Percentiles rank a stretch among this genome's conserved stretches.
Evolutionary conservation across 1,284 basidiomycete species (phyloP).

Genomic region (Anthracocystis panici-leucophaei): DNA sequence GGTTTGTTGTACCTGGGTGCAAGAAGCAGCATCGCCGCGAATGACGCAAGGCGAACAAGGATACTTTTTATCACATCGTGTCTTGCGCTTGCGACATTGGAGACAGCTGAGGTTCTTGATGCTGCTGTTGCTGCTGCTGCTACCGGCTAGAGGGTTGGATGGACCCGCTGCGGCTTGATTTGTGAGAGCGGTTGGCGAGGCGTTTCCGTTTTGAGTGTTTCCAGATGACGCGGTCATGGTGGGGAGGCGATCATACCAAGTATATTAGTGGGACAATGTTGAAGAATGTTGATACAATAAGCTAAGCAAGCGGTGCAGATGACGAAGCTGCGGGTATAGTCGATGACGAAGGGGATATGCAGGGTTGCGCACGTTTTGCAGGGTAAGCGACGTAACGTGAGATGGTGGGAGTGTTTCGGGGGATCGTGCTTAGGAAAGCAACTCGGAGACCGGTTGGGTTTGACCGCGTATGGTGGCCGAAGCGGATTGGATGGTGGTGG

Average conservation of each 20-base stretch:
- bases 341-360: slow-evolving; percentile 1
- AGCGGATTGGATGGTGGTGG: background rate
- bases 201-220: background rate
- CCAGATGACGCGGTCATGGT: slow-evolving; percentile 4
- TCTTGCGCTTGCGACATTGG: slow-evolving; percentile 51
- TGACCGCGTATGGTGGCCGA: slow-evolving; percentile 20
- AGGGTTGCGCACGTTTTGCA: background rate
- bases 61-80: slow-evolving; percentile 49
- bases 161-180: slow-evolving; percentile 8
- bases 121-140: slow-evolving; percentile 24
- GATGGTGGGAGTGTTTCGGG: background rate
- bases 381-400: slow-evolving; percentile 8
- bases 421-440: slow-evolving; percentile 4
- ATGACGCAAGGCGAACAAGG: slow-evolving; percentile 50
- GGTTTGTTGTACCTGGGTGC: slow-evolving; percentile 49
- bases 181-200: slow-evolving; percentile 10
- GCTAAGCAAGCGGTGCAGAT: background rate
- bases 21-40: slow-evolving; percentile 37
- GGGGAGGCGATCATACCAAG: background rate
- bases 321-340: slow-evolving; percentile 2
- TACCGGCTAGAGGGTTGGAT: slow-evolving; percentile 1
- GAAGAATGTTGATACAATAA: background rate
- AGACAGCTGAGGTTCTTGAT: slow-evolving; percentile 51
- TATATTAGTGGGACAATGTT: background rate
- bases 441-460: background rate